Evolutionary conservation across 306 rosid species (phyloP), one percentile per base, ranked within the genome.

Genomic region (Prinsepia uniflora): DNA sequence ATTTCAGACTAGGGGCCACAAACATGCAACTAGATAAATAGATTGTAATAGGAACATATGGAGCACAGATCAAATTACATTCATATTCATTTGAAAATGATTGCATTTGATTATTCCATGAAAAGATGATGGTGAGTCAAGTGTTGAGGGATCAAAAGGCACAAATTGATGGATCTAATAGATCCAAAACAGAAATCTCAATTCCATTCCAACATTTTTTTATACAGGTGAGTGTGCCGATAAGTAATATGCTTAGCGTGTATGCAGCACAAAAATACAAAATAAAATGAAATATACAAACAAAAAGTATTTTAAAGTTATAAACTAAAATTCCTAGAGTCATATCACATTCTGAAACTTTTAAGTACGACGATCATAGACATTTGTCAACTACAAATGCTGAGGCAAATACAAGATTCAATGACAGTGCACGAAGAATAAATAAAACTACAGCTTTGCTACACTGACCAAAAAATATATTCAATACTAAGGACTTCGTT

Each of bases 381-480:
- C 20, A 10, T 6, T 49, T 67, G 41, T 10, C 73, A 68, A 53
- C 59, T 12, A 45, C 49, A 40, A 54, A 49, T 68, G 60, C n/a
- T 15, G 17, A 44, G 55, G n/a, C 74, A 70, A 19, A 70, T 13
- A 14, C 12, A 56, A 44, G 13, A 7, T 41, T 41, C 73, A 80
- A n/a, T 44, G 60, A 11, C 58, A 63, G 76, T 58, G 55, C 39
- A 65, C 72, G 75, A 72, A 78, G 70, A 48, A 59, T 67, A 57
- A 63, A 7, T 20, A 75, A 46, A 68, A 77, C 55, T 65, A 70
- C 9, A 65, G 66, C 54, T 70, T 44, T 63, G 62, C 61, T 61
- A 72, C 52, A 78, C 41, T 47, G 60, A 30, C 39, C 69, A 44
- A 40, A 85, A 30, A 81, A 66, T 19, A 58, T 30, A 71, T 7